phyloP scores from a whole-genome alignment of 345 rosid genomes.

The Gossypium mustelinum region DNA sequence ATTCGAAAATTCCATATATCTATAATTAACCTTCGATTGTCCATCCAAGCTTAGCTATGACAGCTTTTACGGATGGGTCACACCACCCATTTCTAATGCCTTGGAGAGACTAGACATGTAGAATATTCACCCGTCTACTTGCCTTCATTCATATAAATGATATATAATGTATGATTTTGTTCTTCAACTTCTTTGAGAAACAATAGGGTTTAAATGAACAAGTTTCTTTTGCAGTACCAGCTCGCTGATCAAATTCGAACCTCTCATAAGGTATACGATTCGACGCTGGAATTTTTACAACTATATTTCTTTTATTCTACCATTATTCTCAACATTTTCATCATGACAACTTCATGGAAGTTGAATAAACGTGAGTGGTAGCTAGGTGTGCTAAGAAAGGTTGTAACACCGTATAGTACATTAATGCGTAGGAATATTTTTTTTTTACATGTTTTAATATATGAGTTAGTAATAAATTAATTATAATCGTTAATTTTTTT shows the following conservation, averaged over 20 bases:
- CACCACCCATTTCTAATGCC: neutral
- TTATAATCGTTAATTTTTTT: no score
- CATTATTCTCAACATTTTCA: neutral
- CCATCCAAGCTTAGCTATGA: neutral
- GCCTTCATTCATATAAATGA: neutral
- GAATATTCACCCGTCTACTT: neutral
- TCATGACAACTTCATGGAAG: neutral
- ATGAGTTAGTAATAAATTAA: no score
- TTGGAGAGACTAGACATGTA: neutral
- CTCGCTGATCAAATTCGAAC: neutral
- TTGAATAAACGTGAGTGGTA: neutral
- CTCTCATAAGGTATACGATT: constrained; percentile 8
- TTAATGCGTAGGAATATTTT: no score
- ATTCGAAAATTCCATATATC: constrained; percentile 8
- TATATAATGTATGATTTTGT: neutral
- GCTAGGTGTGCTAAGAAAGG: no score
- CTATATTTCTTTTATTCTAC: neutral
- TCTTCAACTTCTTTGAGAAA: neutral
- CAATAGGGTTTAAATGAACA: neutral
- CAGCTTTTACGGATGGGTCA: constrained; percentile 19
- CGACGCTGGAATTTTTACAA: neutral
- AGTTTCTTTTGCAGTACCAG: neutral
- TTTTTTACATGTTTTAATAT: no score
- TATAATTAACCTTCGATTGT: neutral
- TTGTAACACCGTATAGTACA: no score